Base-by-base conservation (phyloP, 768 basidiomycete genomes). In the Coprinopsis sp. region DNA sequence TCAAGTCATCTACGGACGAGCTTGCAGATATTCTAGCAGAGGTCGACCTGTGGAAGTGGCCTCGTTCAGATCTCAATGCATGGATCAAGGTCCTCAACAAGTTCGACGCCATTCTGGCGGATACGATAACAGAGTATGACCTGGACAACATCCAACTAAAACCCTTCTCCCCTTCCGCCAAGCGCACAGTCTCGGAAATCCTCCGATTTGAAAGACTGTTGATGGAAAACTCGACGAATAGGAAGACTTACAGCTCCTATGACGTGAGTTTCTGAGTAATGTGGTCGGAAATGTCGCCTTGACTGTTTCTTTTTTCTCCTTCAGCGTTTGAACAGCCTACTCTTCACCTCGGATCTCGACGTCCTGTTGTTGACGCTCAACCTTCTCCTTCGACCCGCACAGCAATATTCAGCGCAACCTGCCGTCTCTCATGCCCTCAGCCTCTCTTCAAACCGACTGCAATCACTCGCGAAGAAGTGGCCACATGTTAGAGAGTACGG, bases 71-170 rank as follows among this genome's bases (percentile, higher is more conserved):
- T 73, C 77, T 99, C 51, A 92, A 96, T 68, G 83, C 88, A 47
- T 99, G 96, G 96, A 83, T 91, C 64, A 84, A 85, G 61, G 90
- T 94, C 48, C 80, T 99, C 38, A 95, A 99, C 76, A 88, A 87
- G 63, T 93, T 99, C 62, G 96, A 99, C 70, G 71, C 73, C 49
- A 81, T 96, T 53, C 76, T 98, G 55, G 92, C 88, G 59, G 81
- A 81, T 31, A 72, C 84, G 54, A 87, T 96, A 63, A 74, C 74
- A 50, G 83, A 86, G 64, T 95, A 98, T 64, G 82, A 87, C 44
- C 76, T 98, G 51, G 85, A 88, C 65, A 83, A 84, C 57, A 72
- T 91, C 3, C 95, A 98, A 65, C 64, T 83, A 27, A 84, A 82
- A 46, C 74, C 77, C 21, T 96, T 98, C 60, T 80, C 82, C 2